Evolutionary conservation across 2,329 filamentous ascomycete genomes (phyloP), one percentile per base, ranked within the genome.

Genomic region (Scedosporium minutisporum): DNA sequence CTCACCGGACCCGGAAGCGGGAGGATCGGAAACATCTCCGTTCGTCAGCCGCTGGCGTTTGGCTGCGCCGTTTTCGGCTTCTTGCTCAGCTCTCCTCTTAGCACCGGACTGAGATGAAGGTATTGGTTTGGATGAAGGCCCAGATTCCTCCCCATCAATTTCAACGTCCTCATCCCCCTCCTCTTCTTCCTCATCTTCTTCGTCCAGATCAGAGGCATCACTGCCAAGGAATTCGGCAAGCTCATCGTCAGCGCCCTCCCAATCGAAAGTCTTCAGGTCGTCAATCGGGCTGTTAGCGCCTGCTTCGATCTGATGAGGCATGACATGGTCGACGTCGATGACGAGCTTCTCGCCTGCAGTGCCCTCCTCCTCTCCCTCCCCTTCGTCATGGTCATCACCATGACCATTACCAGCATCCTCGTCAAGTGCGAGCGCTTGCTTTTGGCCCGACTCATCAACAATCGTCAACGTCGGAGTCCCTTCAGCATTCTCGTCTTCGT

Each of bases 181-280:
- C 2, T 66, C 67, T 41, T 67, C 66, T 2, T 66, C 66, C 3
- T 67, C 68, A 12, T 71, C 70, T 0, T 72, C 71, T 0, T 75
- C 78, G 1, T 77, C 78, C 12, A 79, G 80, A 53, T 78, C 79
- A 1, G 81, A 82, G 2, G 76, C 80, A 27, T 80, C 82, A 5
- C 77, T 76, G 9, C 82, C 82, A 67, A 95, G 76, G 67, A 95
- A 93, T 57, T 91, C 90, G 14, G 83, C 84, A 9, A 96, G 76
- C 69, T 96, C 91, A 64, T 89, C 86, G 66, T 91, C 87, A 1
- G 84, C 81, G 9, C 77, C 80, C 4, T 78, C 82, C 79, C 86
- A 87, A 69, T 90, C 81, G 62, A 88, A 84, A 14, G 77, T 75
- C 63, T 80, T 79, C 3, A 86, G 72, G 60, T 80, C 80, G 60